Conservation (phyloP, 768 basidiomycete species). For the Tylopilus felleus region DNA sequence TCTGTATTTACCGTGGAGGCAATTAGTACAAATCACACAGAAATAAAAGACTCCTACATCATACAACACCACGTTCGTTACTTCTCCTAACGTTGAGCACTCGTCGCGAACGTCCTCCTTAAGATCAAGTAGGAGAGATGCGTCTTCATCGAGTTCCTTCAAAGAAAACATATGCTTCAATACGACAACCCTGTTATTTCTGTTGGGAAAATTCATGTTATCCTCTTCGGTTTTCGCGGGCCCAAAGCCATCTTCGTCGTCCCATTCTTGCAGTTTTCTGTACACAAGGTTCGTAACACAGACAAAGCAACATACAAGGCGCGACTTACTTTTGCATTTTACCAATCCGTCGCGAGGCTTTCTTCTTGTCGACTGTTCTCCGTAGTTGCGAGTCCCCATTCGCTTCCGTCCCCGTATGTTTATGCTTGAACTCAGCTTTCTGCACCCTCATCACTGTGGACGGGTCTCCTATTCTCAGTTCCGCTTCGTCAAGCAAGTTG, state of each 20-base stretch:
- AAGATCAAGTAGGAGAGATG: conserved; percentile 81
- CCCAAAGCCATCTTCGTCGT: conserved; percentile 90
- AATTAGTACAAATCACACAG: conserved; percentile 1
- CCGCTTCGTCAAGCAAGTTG: conserved; percentile 86
- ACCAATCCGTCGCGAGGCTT: conserved; percentile 66
- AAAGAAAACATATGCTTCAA: conserved; percentile 94
- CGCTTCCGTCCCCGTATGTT: conserved; percentile 42
- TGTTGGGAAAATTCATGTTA: conserved; percentile 40
- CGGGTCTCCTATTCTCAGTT: conserved; percentile 78
- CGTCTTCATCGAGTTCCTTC: conserved; percentile 80
- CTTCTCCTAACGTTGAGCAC: conserved; percentile 84
- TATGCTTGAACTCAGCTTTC: conserved; percentile 78
- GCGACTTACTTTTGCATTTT: conserved; percentile 77
- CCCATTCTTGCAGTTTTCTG: conserved; percentile 93
- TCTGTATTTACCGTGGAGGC: conserved; percentile 42
- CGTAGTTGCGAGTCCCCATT: conserved; percentile 46
- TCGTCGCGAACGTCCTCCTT: conserved; percentile 98
- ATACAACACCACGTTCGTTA: conserved; percentile 92
- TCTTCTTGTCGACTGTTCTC: conserved; percentile 75
- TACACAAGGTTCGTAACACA: background rate
- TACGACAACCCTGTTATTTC: conserved; percentile 79
- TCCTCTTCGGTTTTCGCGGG: conserved; percentile 61
- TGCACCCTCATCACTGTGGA: conserved; percentile 69
- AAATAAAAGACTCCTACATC: conserved; percentile 59
- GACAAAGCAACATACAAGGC: background rate